Evolutionary conservation across 768 basidiomycete species (phyloP).

Genomic region (Suillus spraguei): DNA sequence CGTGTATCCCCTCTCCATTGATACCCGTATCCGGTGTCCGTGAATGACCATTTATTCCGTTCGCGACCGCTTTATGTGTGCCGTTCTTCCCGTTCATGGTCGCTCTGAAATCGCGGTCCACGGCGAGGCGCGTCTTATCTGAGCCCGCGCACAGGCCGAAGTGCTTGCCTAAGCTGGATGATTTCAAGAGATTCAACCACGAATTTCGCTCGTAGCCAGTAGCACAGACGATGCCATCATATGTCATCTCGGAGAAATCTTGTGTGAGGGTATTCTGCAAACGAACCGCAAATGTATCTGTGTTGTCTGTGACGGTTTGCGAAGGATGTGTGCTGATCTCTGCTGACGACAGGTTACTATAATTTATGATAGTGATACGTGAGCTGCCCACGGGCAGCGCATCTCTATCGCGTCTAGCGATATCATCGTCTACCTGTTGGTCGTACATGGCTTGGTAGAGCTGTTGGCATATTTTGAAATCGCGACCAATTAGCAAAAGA

Average conservation of each 20-base stretch:
- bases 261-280: conserved; percentile 41
- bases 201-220: conserved; percentile 55
- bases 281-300: conserved; percentile 27
- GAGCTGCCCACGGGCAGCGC: conserved; percentile 19
- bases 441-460: conserved; percentile 53
- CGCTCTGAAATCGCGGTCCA: conserved; percentile 5
- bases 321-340: conserved; percentile 16
- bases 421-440: conserved; percentile 47
- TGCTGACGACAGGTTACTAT: conserved; percentile 39
- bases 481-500: not conserved
- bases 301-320: conserved; percentile 6
- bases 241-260: conserved; percentile 33
- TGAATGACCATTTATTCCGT: not conserved
- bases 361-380: conserved; percentile 40
- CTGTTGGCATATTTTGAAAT: conserved; percentile 27
- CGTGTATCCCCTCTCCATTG: not conserved
- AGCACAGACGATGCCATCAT: conserved; percentile 53
- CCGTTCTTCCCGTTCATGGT: not conserved
- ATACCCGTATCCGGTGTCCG: not conserved
- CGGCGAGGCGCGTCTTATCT: conserved; percentile 16
- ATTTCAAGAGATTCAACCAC: conserved; percentile 45
- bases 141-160: conserved; percentile 33
- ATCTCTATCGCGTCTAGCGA: conserved; percentile 36
- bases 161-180: conserved; percentile 40
- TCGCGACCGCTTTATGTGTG: not conserved